A percentile compares a stretch with the other conserved stretches of the same genome.
Evolutionary conservation across 345 rosid species (phyloP).

Genomic region (Murraya paniculata): DNA sequence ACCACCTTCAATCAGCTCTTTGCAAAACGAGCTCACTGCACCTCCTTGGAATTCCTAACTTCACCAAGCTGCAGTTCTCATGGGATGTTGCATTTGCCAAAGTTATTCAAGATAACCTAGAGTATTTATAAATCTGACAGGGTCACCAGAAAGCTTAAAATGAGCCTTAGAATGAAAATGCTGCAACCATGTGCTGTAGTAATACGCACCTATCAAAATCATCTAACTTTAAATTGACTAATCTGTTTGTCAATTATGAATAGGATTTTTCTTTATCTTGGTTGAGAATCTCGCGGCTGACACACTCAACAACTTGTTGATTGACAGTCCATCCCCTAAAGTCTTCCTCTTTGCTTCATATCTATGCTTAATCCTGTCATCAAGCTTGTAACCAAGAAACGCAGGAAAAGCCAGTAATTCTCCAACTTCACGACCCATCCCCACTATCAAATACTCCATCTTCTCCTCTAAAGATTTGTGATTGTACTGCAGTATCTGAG

Average conservation of each 20-base stretch:
- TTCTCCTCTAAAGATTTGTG: constrained; percentile 56
- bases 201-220: not conserved
- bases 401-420: constrained; percentile 78
- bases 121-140: not conserved
- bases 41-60: not conserved
- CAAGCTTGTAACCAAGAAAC: constrained; percentile 78
- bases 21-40: not conserved
- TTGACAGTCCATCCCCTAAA: constrained; percentile 61
- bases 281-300: constrained; percentile 52
- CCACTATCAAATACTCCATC: constrained; percentile 66
- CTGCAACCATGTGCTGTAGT: not conserved
- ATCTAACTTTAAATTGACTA: not conserved
- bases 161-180: not conserved
- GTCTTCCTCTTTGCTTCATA: constrained; percentile 54
- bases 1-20: not conserved
- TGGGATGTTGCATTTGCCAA: not conserved
- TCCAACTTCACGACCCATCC: constrained; percentile 72
- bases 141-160: not conserved
- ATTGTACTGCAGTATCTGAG: constrained; percentile 67
- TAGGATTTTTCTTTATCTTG: constrained; percentile 24
- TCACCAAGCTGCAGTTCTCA: not conserved
- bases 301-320: constrained; percentile 63
- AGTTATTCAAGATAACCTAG: not conserved
- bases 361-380: constrained; percentile 71
- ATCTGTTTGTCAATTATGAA: constrained; percentile 23